Conservation (phyloP, 805 yeast genomes). For the Hagleromyces aurorensis region DNA sequence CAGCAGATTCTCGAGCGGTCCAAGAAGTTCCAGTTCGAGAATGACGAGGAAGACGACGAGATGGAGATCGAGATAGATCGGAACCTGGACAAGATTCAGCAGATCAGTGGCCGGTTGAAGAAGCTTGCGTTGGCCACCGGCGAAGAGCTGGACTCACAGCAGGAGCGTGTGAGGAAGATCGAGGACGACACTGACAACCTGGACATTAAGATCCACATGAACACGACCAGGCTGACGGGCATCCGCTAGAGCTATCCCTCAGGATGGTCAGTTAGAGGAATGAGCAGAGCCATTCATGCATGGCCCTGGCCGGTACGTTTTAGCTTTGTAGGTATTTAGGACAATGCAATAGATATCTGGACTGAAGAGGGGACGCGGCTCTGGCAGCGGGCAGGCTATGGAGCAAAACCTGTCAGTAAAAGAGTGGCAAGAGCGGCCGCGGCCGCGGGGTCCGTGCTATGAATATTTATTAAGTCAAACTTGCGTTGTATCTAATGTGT, state of each 20-base stretch:
- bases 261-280: too few species aligned
- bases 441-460: too few species aligned
- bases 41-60: constrained; percentile 88
- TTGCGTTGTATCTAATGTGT: too few species aligned
- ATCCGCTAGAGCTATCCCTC: constrained; percentile 33
- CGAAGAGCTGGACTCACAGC: constrained; percentile 74
- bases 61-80: constrained; percentile 81
- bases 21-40: constrained; percentile 70
- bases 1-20: constrained; percentile 42
- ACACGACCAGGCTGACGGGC: constrained; percentile 57
- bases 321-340: background rate
- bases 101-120: constrained; percentile 61
- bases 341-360: background rate
- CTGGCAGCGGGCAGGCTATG: too few species aligned
- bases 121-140: constrained; percentile 65
- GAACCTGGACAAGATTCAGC: constrained; percentile 72
- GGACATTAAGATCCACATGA: constrained; percentile 77
- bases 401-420: too few species aligned
- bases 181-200: constrained; percentile 79
- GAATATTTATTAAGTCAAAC: too few species aligned
- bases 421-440: too few species aligned
- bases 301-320: background rate
- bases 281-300: too few species aligned
- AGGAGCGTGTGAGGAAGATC: constrained; percentile 59
- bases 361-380: too few species aligned